Percentiles rank a stretch among this genome's conserved stretches.
phyloP scores from a whole-genome alignment of 1,284 basidiomycete genomes.

The Jaminaea rosea region DNA sequence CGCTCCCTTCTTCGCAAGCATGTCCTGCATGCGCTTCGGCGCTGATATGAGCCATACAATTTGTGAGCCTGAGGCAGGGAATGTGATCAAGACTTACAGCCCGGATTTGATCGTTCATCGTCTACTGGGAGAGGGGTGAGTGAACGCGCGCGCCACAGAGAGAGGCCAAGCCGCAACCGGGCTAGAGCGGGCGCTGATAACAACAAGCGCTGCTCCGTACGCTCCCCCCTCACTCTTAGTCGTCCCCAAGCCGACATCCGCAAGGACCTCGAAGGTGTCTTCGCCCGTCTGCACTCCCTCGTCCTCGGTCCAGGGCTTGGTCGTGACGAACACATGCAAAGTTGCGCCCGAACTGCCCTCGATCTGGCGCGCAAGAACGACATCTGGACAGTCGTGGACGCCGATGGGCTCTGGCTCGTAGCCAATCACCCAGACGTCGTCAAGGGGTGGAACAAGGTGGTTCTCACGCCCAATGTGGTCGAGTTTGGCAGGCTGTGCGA shows the following conservation, averaged over 20 bases:
- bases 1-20: slow-evolving; percentile 66
- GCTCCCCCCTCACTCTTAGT: slow-evolving; percentile 5
- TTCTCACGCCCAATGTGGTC: slow-evolving; percentile 87
- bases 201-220: background rate
- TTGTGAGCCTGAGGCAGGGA: slow-evolving; percentile 74
- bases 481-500: slow-evolving; percentile 82
- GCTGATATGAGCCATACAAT: slow-evolving; percentile 93
- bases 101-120: slow-evolving; percentile 92
- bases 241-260: slow-evolving; percentile 47
- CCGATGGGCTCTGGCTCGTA: slow-evolving; percentile 73
- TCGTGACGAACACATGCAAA: slow-evolving; percentile 79
- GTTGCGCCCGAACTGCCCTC: slow-evolving; percentile 53
- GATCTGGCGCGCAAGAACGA: slow-evolving; percentile 54
- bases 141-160: background rate
- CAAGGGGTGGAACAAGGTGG: slow-evolving; percentile 67
- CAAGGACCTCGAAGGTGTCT: slow-evolving; percentile 59
- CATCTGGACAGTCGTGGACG: slow-evolving; percentile 86
- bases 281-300: slow-evolving; percentile 79
- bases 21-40: slow-evolving; percentile 51
- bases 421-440: slow-evolving; percentile 68
- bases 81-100: slow-evolving; percentile 88
- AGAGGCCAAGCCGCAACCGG: background rate
- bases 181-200: background rate
- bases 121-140: slow-evolving; percentile 54
- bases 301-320: slow-evolving; percentile 74